Percentiles rank a stretch among this genome's conserved stretches.
Conservation (phyloP, 768 basidiomycete species). For the Suillus americanus region DNA sequence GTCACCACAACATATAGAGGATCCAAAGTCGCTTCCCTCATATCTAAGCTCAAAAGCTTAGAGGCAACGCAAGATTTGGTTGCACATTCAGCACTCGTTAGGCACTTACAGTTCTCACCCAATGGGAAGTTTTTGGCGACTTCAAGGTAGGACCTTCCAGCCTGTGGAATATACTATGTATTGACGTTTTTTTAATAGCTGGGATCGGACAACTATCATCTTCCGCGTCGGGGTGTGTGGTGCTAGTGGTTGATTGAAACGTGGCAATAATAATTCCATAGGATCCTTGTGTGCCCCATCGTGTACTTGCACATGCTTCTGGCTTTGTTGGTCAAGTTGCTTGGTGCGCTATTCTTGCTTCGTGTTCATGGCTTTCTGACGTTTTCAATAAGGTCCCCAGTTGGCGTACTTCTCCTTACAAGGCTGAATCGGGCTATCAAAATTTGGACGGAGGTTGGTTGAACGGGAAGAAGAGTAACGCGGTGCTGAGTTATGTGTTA, state of each 20-base stretch:
- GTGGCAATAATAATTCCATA: conserved; percentile 20
- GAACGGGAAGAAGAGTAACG: no score
- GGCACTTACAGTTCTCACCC: conserved; percentile 75
- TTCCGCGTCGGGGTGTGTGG: conserved; percentile 60
- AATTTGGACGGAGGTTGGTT: conserved; percentile 64
- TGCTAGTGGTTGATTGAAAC: not conserved
- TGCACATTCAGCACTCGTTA: conserved; percentile 66
- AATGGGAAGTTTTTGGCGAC: conserved; percentile 75
- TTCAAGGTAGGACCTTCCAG: conserved; percentile 48
- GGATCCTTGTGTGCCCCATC: conserved; percentile 60
- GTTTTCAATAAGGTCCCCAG: conserved; percentile 54
- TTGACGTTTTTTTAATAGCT: conserved; percentile 37
- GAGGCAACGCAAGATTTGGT: conserved; percentile 58
- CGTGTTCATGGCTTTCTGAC: conserved; percentile 3
- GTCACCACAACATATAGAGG: conserved; percentile 36
- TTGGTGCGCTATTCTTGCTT: conserved; percentile 42
- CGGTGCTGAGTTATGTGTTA: not conserved
- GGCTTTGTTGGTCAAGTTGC: conserved; percentile 80
- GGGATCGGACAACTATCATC: conserved; percentile 70
- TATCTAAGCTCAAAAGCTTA: conserved; percentile 55
- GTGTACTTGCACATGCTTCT: conserved; percentile 62
- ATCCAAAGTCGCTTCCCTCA: conserved; percentile 54
- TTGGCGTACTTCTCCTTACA: conserved; percentile 59
- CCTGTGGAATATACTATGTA: not conserved
- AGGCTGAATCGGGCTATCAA: conserved; percentile 66